Base-by-base conservation (phyloP, 2,329 filamentous ascomycete genomes). In the Cladophialophora exuberans region DNA sequence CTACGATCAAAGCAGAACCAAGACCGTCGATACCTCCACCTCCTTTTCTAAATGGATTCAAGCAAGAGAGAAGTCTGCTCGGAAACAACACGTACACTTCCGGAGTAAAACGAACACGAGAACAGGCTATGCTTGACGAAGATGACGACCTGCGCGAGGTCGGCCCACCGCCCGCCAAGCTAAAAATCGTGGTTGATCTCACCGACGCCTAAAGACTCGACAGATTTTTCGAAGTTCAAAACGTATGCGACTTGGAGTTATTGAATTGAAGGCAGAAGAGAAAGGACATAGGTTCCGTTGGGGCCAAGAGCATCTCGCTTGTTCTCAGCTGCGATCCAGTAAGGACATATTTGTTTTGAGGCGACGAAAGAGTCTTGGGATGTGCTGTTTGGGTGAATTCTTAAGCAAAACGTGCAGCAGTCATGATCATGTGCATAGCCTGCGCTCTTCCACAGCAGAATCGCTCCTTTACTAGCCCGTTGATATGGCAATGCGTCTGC, bases 131-230 rank as follows among this genome's bases (percentile, higher is more conserved):
- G 23, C 36, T 51, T 23, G 47, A 51, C 9, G 52, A 59, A 9
- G 52, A 47, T 11, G 47, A 59, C 17, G 41, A 53, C 15, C 30
- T 55, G n/a, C 6, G 50, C 5, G 52, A 51, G 15, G 5, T 52
- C 11, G 18, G 17, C 6, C 41, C 52, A 11, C 45, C 45, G 11
- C 45, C 45, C 11, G 43, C 18, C 15, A 46, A 48, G 28, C 38
- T 31, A 15, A 30, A 11, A 6, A 28, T 52, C 6, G 22, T 55
- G n/a, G 36, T 59, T 28, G 52, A 59, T 39, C 42, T 59, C 11
- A 59, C 56, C 18, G 42, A 56, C 20, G 52, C 52, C 13, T 50
- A 26, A 38, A 36, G 22, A 33, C 7, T 45, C 9, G 11, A 20
- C 7, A 9, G 22, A 13, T 42, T n/a, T 7, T 13, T n/a, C 39